These are phyloP conservation scores for Rutstroemia sydowiana DNA, from an alignment of 2,329 filamentous ascomycete genomes.

Conservation along the genomic window DNA sequence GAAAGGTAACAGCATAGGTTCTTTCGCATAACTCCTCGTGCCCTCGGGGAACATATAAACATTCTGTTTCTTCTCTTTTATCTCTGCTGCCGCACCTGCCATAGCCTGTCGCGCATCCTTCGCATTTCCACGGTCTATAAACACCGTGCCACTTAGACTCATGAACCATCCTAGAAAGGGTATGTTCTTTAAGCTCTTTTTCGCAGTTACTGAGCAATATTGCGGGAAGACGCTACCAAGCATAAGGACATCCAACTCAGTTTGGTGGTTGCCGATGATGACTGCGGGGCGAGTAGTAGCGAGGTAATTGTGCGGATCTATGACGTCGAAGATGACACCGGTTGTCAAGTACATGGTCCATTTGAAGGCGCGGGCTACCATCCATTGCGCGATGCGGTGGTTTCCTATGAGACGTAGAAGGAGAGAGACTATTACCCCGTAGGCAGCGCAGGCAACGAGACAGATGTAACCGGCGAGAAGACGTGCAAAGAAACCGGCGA, in stretches of 20 bases:
- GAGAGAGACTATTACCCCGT: conserved; percentile 70
- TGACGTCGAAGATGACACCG: conserved; percentile 70
- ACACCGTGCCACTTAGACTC: conserved; percentile 78
- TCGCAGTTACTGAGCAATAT: conserved; percentile 89
- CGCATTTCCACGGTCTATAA: conserved; percentile 86
- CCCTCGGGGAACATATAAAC: conserved; percentile 90
- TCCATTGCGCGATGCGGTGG: conserved; percentile 77
- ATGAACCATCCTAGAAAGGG: conserved; percentile 96
- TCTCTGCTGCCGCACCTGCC: conserved; percentile 72
- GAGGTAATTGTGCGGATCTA: conserved; percentile 53
- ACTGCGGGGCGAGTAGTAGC: conserved; percentile 67
- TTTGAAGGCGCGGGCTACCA: conserved; percentile 71
- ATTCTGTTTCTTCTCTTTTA: conserved; percentile 63
- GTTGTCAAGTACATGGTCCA: conserved; percentile 67
- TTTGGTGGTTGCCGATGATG: conserved; percentile 93
- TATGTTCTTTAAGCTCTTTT: conserved; percentile 69
- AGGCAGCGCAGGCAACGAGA: conserved; percentile 54
- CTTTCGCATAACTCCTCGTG: conserved; percentile 79
- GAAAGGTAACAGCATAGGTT: conserved; percentile 82
- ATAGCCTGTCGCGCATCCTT: conserved; percentile 80
- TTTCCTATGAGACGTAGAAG: conserved; percentile 63
- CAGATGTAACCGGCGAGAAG: conserved; percentile 57
- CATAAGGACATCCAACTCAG: conserved; percentile 89
- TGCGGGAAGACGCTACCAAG: conserved; percentile 82
- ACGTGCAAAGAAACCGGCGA: conserved; percentile 62